Base-by-base conservation (phyloP, 2,329 filamentous ascomycete genomes). In the Ascocoryne sarcoides region DNA sequence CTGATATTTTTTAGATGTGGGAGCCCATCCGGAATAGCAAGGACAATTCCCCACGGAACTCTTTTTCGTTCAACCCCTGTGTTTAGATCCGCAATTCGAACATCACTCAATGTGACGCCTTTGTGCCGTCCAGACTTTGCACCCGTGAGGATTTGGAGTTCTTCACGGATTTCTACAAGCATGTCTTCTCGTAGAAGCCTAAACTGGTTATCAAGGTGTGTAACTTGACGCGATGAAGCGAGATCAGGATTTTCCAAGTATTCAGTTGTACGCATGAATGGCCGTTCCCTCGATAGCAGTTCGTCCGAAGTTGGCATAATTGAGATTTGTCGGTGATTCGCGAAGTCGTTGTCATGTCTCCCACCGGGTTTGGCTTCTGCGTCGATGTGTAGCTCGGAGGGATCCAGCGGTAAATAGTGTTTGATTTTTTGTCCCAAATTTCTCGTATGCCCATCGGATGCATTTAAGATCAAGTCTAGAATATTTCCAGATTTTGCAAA, bases 281-380 rank as follows among this genome's bases (percentile, higher is more conserved):
- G 68, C 17, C 57, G 53, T 3, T 70, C 65, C 0, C 55, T 65
- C 0, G 70, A 79, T 0, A 65, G 43, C 1, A 87, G 65, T 52
- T 88, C 83, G 36, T 82, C 75, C 0, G 69, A 57, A 0, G 82
- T 87, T 0, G 83, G 84, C 35, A 75, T 69, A 10, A 87, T 76
- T 2, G 70, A 61, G 23, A 85, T 76, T 0, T 75, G 44, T 0
- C 73, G 67, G 49, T 79, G 79, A 47, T 84, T 68, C 1, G 52
- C 62, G 52, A 72, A 73, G 50, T 88, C 83, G 39, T 89, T 89
- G 57, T 88, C 79, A 47, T 89, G 82, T 0, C 83, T 70, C 0
- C 81, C 81, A 0, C 83, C 83, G 0, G 80, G 70, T 1, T 32
- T 36, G 3, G 32, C 30, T 4, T 47, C 47, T 4, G 40, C 32